A percentile compares a stretch with the other conserved stretches of the same genome.
Conservation (phyloP, 306 rosid genomes). For the Acacia confusa region DNA sequence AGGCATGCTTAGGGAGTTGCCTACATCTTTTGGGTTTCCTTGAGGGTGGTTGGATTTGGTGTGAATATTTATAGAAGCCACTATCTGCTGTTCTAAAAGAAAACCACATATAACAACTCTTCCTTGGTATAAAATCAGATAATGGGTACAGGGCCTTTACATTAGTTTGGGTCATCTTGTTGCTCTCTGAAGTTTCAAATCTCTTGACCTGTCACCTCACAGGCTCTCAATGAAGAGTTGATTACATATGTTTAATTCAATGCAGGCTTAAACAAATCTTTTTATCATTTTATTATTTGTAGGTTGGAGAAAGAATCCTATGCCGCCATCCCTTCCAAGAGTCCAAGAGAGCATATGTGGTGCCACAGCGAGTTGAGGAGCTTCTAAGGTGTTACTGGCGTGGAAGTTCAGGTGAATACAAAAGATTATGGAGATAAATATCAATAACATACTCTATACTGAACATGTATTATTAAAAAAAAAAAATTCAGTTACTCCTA, state of each 20-base stretch:
- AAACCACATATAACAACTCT: constrained; percentile 13
- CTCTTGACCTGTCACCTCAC: neutral
- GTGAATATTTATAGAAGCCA: constrained; percentile 18
- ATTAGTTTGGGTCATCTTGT: constrained; percentile 6
- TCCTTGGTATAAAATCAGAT: constrained; percentile 16
- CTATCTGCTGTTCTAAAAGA: neutral
- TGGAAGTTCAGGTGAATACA: constrained; percentile 68
- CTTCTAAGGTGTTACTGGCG: constrained; percentile 91
- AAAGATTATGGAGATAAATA: constrained; percentile 9
- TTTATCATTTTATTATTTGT: constrained; percentile 30
- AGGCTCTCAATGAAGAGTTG: neutral
- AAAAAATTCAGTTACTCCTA: too few relatives aligned
- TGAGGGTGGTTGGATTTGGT: neutral
- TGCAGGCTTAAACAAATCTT: constrained; percentile 1
- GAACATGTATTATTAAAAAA: neutral
- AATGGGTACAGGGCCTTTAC: neutral
- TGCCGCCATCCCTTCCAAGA: constrained; percentile 98
- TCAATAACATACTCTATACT: constrained; percentile 4
- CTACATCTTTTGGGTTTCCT: constrained; percentile 13
- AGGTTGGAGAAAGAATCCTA: constrained; percentile 91
- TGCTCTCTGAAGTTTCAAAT: constrained; percentile 3
- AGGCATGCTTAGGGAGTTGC: constrained; percentile 3
- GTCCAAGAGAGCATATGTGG: constrained; percentile 97
- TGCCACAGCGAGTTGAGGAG: constrained; percentile 93
- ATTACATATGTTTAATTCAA: constrained; percentile 6